phyloP scores from a whole-genome alignment of 2,329 filamentous ascomycete genomes.

The Xylariaceae sp. region DNA sequence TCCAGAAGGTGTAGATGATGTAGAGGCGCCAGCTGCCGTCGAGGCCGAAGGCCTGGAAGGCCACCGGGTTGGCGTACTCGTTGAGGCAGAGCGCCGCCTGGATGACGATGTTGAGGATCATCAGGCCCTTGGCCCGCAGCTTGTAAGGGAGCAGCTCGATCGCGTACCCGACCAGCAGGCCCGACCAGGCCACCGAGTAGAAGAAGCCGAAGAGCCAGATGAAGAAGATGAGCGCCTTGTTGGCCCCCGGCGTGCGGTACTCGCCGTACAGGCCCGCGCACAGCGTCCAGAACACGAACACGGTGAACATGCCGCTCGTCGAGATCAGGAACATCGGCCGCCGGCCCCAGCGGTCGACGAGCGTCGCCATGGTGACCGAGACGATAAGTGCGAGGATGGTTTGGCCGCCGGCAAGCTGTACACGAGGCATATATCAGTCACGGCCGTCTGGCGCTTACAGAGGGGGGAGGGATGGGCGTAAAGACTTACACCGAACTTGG shows the following conservation, averaged over 20 bases:
- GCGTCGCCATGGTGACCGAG: constrained; percentile 41
- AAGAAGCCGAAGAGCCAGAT: constrained; percentile 43
- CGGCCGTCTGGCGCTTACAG: constrained; percentile 5
- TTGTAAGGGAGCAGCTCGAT: constrained; percentile 45
- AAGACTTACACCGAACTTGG: constrained; percentile 35
- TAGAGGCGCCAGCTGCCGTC: constrained; percentile 46
- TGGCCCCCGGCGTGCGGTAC: constrained; percentile 25
- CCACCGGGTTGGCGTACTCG: constrained; percentile 46
- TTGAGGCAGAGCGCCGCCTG: constrained; percentile 49
- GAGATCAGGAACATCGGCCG: constrained; percentile 46
- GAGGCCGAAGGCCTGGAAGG: constrained; percentile 37
- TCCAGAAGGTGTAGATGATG: constrained; percentile 50
- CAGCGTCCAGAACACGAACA: constrained; percentile 45
- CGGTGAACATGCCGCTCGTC: constrained; percentile 36
- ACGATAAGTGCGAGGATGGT: constrained; percentile 45
- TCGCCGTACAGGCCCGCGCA: constrained; percentile 38
- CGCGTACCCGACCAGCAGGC: constrained; percentile 46
- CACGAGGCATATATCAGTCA: constrained; percentile 19
- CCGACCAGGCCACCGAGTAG: constrained; percentile 51
- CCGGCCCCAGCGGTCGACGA: constrained; percentile 48
- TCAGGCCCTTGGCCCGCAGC: constrained; percentile 43
- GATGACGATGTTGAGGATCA: constrained; percentile 50
- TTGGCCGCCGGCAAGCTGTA: constrained; percentile 38
- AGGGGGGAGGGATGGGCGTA: not conserved
- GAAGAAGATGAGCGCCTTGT: constrained; percentile 38